Conservation (phyloP, 2,329 filamentous ascomycete species). For the Tolypocladium pustulatum region DNA sequence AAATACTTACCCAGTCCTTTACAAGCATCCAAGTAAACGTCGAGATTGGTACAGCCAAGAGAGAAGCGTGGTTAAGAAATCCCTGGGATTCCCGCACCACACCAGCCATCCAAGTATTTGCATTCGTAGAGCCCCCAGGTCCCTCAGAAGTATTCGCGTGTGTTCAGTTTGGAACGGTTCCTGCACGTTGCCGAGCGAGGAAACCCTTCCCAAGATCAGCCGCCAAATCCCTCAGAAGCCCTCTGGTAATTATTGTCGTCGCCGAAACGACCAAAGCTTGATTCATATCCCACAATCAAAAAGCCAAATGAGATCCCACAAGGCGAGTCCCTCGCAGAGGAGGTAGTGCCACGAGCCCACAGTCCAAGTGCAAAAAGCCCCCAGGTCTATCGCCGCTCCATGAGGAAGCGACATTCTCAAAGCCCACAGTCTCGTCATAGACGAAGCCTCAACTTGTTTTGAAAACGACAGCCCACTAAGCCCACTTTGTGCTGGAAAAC, state of each 20-base stretch:
- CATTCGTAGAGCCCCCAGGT: slow-evolving; percentile 23
- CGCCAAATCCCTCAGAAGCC: slow-evolving; percentile 31
- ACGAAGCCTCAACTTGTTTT: slow-evolving; percentile 26
- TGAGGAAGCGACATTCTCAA: slow-evolving; percentile 36
- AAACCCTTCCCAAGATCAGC: slow-evolving; percentile 20
- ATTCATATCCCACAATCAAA: slow-evolving; percentile 20
- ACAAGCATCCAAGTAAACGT: background rate
- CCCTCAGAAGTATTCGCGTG: slow-evolving; percentile 25
- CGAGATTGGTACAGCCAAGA: background rate
- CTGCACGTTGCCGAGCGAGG: background rate
- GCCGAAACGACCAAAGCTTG: slow-evolving; percentile 13
- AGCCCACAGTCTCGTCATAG: slow-evolving; percentile 34
- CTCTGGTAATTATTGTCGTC: slow-evolving; percentile 16
- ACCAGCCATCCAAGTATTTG: slow-evolving; percentile 8
- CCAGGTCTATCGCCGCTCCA: slow-evolving; percentile 43
- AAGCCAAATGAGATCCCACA: slow-evolving; percentile 17
- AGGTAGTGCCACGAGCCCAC: slow-evolving; percentile 26
- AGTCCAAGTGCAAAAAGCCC: slow-evolving; percentile 33
- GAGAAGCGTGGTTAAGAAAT: background rate
- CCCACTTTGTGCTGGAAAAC: slow-evolving; percentile 28
- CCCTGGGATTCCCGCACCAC: background rate
- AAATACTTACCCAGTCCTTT: slow-evolving; percentile 1
- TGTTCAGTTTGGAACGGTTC: slow-evolving; percentile 12
- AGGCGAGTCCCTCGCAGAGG: slow-evolving; percentile 3
- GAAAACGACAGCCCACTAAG: slow-evolving; percentile 48